These are phyloP conservation scores for Blakeslea trispora DNA, from an alignment of 371 early-diverging fungal genomes.

Conservation along the genomic window DNA sequence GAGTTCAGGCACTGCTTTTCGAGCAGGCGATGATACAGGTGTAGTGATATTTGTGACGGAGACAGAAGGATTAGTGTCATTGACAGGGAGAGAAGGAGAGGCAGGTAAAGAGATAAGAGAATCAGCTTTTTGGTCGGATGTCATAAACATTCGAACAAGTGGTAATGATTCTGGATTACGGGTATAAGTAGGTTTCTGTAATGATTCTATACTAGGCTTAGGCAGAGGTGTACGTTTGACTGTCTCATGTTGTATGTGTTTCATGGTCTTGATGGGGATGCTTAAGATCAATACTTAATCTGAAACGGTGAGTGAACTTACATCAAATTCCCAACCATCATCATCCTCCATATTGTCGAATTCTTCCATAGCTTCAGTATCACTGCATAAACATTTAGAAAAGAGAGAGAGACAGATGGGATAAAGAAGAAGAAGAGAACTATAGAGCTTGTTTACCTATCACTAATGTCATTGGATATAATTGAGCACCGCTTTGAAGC, in stretches of 20 bases:
- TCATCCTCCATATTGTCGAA: constrained; percentile 36
- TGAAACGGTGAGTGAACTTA: too few species aligned
- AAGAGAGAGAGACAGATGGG: too few species aligned
- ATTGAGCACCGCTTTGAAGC: constrained; percentile 43
- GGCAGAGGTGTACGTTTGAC: neutral
- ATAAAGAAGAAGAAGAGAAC: neutral
- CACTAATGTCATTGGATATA: constrained; percentile 43
- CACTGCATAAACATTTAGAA: constrained; percentile 12
- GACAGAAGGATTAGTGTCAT: too few species aligned
- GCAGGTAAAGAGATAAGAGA: too few species aligned
- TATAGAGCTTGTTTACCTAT: constrained; percentile 29
- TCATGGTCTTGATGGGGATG: constrained; percentile 8
- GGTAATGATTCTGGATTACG: constrained; percentile 41
- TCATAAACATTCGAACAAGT: constrained; percentile 46
- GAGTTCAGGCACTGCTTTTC: too few species aligned
- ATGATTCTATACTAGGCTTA: neutral
- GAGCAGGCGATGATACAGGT: neutral
- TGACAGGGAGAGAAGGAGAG: too few species aligned
- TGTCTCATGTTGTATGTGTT: constrained; percentile 4
- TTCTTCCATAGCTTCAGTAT: constrained; percentile 27
- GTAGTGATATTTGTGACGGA: neutral
- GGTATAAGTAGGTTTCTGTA: constrained; percentile 18
- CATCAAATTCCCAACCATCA: constrained; percentile 54
- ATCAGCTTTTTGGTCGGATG: constrained; percentile 23
- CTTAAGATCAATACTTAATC: too few species aligned